Conservation (phyloP, 495 filamentous ascomycete species). For the Penicillium cinerascens region DNA sequence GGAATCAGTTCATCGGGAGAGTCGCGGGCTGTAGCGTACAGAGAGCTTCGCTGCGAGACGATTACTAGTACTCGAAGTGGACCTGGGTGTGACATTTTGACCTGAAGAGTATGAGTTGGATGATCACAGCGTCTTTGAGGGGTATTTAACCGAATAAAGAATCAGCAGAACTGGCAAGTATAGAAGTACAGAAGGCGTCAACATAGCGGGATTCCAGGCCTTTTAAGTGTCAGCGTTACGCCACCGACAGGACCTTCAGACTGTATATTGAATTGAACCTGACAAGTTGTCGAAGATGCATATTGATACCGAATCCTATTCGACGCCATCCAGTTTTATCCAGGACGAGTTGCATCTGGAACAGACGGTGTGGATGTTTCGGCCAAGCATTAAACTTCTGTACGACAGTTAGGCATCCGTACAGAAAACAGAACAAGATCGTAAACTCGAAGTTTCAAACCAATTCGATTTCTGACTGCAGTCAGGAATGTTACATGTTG, state of each 20-base stretch:
- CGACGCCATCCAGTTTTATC: background rate
- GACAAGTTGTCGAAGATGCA: background rate
- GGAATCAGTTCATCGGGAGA: slow-evolving; percentile 19
- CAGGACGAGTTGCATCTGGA: background rate
- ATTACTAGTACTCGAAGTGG: slow-evolving; percentile 24
- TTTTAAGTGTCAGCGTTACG: background rate
- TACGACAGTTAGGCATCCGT: slow-evolving; percentile 2
- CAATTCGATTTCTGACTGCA: background rate
- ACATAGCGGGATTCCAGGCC: background rate
- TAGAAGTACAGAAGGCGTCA: background rate
- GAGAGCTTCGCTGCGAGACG: slow-evolving; percentile 23
- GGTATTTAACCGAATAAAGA: no score
- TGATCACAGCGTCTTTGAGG: background rate
- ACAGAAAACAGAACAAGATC: background rate
- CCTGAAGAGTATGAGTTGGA: slow-evolving; percentile 1
- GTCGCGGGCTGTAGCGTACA: slow-evolving; percentile 14
- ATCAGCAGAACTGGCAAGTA: background rate
- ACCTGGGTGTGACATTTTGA: slow-evolving; percentile 8
- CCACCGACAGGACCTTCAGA: slow-evolving; percentile 7
- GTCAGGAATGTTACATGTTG: background rate
- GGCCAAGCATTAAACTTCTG: slow-evolving; percentile 1
- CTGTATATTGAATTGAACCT: background rate
- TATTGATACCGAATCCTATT: background rate
- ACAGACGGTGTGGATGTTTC: slow-evolving; percentile 1
- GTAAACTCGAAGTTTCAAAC: background rate